Conservation (phyloP, 2,329 filamentous ascomycete species). For the Rutstroemia sp. region DNA sequence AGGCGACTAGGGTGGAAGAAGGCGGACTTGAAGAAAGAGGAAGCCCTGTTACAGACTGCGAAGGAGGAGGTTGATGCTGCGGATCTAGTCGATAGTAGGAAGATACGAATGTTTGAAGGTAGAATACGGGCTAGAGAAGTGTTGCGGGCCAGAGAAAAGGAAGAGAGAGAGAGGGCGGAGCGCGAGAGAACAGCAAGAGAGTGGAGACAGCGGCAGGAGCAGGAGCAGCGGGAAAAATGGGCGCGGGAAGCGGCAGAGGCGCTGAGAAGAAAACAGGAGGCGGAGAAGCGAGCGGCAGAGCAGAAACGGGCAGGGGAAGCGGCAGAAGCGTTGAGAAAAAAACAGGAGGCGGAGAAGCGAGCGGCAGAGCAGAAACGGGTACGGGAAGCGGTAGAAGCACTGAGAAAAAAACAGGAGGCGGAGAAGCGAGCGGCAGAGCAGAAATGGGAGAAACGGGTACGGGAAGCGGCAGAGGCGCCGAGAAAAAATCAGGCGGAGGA, state of each 20-base stretch:
- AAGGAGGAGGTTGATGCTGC: constrained; percentile 11
- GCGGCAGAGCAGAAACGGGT: too few relatives aligned
- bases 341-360: too few relatives aligned
- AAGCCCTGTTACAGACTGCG: constrained; percentile 3
- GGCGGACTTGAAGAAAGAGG: constrained; percentile 15
- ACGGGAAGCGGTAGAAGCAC: too few relatives aligned
- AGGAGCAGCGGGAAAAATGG: constrained; percentile 1
- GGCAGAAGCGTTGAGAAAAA: background rate
- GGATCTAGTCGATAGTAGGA: constrained; percentile 12
- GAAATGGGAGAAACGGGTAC: too few relatives aligned
- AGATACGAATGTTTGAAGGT: constrained; percentile 4
- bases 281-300: constrained; percentile 11
- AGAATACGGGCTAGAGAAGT: constrained; percentile 12
- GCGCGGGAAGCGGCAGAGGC: constrained; percentile 13
- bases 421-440: too few relatives aligned
- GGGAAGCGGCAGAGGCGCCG: too few relatives aligned
- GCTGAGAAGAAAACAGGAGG: constrained; percentile 10
- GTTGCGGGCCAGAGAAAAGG: constrained; percentile 6
- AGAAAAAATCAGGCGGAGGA: too few relatives aligned
- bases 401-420: too few relatives aligned
- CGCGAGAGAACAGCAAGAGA: background rate
- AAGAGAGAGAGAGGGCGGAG: background rate
- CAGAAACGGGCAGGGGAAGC: background rate
- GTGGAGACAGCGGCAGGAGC: too few relatives aligned
- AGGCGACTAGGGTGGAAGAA: constrained; percentile 18